phyloP scores from a whole-genome alignment of 768 basidiomycete species.

The Collybiopsis luxurians region DNA sequence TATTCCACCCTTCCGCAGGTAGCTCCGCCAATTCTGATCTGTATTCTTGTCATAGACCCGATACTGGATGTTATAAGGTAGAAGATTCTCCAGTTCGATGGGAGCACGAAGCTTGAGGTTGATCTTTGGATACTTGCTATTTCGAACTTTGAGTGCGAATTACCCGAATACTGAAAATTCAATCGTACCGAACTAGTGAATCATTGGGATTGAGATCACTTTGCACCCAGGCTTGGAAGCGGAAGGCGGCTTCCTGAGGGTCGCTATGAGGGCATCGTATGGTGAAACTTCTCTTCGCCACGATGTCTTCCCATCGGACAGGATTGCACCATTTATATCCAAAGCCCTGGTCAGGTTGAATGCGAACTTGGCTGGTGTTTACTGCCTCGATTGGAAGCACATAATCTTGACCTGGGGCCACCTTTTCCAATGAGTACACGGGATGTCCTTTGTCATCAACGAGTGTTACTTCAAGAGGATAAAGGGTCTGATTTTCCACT shows the following conservation, averaged over 20 bases:
- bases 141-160: slow-evolving; percentile 1
- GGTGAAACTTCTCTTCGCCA: slow-evolving; percentile 65
- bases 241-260: slow-evolving; percentile 82
- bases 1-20: slow-evolving; percentile 86
- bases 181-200: slow-evolving; percentile 44
- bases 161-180: not conserved
- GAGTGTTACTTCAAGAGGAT: slow-evolving; percentile 88
- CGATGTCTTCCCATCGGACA: slow-evolving; percentile 86
- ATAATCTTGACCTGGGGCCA: slow-evolving; percentile 88
- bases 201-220: slow-evolving; percentile 51
- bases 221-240: slow-evolving; percentile 89
- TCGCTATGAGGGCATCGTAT: slow-evolving; percentile 85
- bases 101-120: slow-evolving; percentile 87
- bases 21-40: slow-evolving; percentile 92
- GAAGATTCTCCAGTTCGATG: slow-evolving; percentile 90
- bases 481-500: slow-evolving; percentile 86
- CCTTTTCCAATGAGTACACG: slow-evolving; percentile 77
- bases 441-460: slow-evolving; percentile 86
- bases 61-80: slow-evolving; percentile 93
- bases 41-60: slow-evolving; percentile 96
- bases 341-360: slow-evolving; percentile 96
- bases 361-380: slow-evolving; percentile 71
- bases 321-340: slow-evolving; percentile 92
- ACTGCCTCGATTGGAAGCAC: slow-evolving; percentile 90
- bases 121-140: slow-evolving; percentile 82